A percentile compares a stretch with the other conserved stretches of the same genome.
Conservation (phyloP, 2,329 filamentous ascomycete species). For the Aspergillus aculeatus region DNA sequence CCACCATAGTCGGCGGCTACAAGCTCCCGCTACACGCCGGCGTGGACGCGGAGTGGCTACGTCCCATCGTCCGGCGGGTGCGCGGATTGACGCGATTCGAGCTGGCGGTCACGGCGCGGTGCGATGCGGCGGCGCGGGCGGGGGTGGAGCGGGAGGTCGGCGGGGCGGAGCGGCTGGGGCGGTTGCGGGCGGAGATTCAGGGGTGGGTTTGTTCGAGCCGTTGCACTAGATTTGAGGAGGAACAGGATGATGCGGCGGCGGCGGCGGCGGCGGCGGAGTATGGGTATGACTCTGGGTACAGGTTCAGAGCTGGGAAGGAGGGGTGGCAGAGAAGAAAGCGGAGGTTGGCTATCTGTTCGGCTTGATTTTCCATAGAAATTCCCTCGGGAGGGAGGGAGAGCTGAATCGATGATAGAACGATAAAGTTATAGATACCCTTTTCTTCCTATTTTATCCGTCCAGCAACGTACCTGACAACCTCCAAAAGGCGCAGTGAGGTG, state of each 20-base stretch:
- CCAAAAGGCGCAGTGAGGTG: too few species aligned
- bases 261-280: neutral
- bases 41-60: constrained; percentile 28
- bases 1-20: constrained; percentile 21
- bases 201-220: constrained; percentile 23
- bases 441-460: too few species aligned
- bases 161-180: constrained; percentile 24
- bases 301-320: neutral
- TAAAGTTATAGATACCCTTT: too few species aligned
- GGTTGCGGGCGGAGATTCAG: constrained; percentile 28
- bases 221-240: too few species aligned
- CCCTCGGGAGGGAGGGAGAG: too few species aligned
- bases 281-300: constrained; percentile 1
- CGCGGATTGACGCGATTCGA: constrained; percentile 32
- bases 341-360: constrained; percentile 32
- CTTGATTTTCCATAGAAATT: constrained; percentile 11
- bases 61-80: constrained; percentile 27
- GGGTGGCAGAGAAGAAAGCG: constrained; percentile 2
- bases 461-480: too few species aligned
- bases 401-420: too few species aligned
- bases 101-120: constrained; percentile 34
- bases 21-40: constrained; percentile 24
- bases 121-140: constrained; percentile 29
- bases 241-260: too few species aligned
- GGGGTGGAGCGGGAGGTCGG: constrained; percentile 28